Percentiles rank a stretch among this genome's conserved stretches.
phyloP scores from a whole-genome alignment of 31 red algal genomes.

The Asparagopsis taxiformis region DNA sequence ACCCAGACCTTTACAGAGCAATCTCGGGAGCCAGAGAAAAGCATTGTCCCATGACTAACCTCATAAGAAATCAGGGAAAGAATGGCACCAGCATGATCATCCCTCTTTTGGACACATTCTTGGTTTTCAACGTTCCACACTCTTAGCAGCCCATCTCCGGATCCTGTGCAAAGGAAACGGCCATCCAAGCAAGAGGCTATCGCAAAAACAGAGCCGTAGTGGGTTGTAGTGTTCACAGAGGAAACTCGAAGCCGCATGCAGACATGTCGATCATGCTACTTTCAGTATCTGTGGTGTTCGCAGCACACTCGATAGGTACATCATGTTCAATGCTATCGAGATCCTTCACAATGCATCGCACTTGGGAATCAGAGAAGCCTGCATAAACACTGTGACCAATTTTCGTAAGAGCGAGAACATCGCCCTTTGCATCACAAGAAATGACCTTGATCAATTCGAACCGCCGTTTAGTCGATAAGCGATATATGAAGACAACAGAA shows the following conservation, averaged over 20 bases:
- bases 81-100: conserved; percentile 80
- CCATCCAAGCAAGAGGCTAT: conserved; percentile 42
- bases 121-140: conserved; percentile 66
- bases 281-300: neutral
- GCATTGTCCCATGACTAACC: conserved; percentile 40
- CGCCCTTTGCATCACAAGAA: conserved; percentile 61
- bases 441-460: conserved; percentile 33
- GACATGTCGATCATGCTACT: too few species aligned
- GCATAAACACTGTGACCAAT: conserved; percentile 57
- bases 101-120: conserved; percentile 41
- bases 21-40: conserved; percentile 81
- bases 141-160: too few species aligned
- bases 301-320: neutral
- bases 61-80: conserved; percentile 64
- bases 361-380: conserved; percentile 59
- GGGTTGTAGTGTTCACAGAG: conserved; percentile 8
- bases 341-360: conserved; percentile 60
- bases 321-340: conserved; percentile 2
- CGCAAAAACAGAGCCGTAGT: conserved; percentile 71
- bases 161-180: conserved; percentile 63
- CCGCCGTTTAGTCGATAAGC: conserved; percentile 5
- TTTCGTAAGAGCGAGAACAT: conserved; percentile 54
- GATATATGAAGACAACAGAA: conserved; percentile 37
- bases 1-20: conserved; percentile 74
- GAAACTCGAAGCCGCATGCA: conserved; percentile 51